Percentiles rank a stretch among this genome's conserved stretches.
Evolutionary conservation across 495 filamentous ascomycete genomes (phyloP).

Genomic region (Tuber umbilicatum): DNA sequence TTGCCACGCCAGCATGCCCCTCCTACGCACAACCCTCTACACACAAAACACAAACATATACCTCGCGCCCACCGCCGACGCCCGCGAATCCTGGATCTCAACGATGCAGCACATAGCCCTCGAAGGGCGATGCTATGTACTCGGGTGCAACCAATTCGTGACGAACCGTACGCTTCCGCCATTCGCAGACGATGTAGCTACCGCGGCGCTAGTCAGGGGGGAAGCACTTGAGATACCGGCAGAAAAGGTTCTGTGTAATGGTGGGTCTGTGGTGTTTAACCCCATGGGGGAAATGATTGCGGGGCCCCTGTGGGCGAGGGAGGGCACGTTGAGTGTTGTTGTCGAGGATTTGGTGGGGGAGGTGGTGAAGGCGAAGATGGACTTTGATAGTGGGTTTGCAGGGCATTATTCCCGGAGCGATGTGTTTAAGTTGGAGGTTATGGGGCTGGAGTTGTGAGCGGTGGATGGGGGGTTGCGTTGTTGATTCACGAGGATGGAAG

Average conservation of each 20-base stretch:
- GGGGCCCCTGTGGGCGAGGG: conserved; percentile 69
- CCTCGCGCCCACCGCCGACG: conserved; percentile 85
- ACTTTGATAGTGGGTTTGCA: conserved; percentile 46
- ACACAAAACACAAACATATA: conserved; percentile 89
- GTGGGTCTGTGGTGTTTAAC: conserved; percentile 75
- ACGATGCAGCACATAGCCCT: conserved; percentile 73
- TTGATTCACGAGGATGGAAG: neutral
- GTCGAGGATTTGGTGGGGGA: conserved; percentile 51
- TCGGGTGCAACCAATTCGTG: conserved; percentile 79
- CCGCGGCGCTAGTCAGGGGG: neutral
- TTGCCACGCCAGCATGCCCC: conserved; percentile 58
- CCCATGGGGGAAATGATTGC: conserved; percentile 70
- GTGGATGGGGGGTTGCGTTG: neutral
- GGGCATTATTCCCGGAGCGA: conserved; percentile 43
- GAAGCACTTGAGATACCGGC: neutral
- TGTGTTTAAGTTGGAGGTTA: conserved; percentile 32
- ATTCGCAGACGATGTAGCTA: neutral
- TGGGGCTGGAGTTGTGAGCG: conserved; percentile 28
- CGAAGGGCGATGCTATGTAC: conserved; percentile 80
- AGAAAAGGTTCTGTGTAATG: conserved; percentile 52
- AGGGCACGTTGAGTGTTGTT: conserved; percentile 49
- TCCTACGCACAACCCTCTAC: conserved; percentile 73
- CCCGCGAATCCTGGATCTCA: conserved; percentile 72
- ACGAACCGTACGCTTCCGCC: conserved; percentile 33
- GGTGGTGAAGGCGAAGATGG: conserved; percentile 49